Conservation (phyloP, 1,284 basidiomycete species). For the Erythrobasidium hasegawianum region DNA sequence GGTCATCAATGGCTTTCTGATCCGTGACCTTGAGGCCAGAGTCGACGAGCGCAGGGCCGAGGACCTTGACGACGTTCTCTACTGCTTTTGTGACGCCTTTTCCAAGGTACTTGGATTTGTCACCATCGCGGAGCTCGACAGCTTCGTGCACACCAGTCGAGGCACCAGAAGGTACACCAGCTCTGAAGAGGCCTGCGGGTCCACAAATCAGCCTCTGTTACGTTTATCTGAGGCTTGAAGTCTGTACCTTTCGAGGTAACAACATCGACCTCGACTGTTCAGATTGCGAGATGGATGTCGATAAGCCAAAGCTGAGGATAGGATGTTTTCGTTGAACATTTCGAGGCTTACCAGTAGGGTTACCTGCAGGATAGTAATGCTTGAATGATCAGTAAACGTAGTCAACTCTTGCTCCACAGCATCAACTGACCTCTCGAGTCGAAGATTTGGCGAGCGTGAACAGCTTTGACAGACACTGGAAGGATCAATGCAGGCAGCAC, state of each 20-base stretch:
- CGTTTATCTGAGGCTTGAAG: too few relatives aligned
- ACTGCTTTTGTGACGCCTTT: conserved; percentile 98
- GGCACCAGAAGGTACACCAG: conserved; percentile 94
- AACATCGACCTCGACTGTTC: conserved; percentile 88
- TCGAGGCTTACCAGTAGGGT: conserved; percentile 25
- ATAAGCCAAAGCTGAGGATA: not conserved
- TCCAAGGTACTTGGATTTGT: conserved; percentile 88
- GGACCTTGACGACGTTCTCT: conserved; percentile 85
- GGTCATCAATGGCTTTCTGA: conserved; percentile 96
- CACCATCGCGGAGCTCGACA: conserved; percentile 95
- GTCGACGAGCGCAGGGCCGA: conserved; percentile 85
- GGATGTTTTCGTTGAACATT: not conserved
- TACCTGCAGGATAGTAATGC: conserved; percentile 13
- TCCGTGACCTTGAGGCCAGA: conserved; percentile 79
- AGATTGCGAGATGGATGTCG: not conserved
- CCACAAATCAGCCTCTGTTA: too few relatives aligned
- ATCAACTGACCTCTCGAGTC: conserved; percentile 71
- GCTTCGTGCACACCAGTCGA: conserved; percentile 99
- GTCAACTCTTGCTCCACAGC: not conserved
- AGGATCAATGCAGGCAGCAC: not conserved
- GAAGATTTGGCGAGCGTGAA: conserved; percentile 66
- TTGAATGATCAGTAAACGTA: conserved; percentile 20
- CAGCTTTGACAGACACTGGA: conserved; percentile 38
- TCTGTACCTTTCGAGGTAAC: conserved; percentile 58
- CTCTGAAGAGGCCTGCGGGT: conserved; percentile 91